A percentile compares a stretch with the other conserved stretches of the same genome.
These are phyloP conservation scores for Xylaria intraflava DNA, from an alignment of 495 filamentous ascomycete species.

Conservation along the genomic window DNA sequence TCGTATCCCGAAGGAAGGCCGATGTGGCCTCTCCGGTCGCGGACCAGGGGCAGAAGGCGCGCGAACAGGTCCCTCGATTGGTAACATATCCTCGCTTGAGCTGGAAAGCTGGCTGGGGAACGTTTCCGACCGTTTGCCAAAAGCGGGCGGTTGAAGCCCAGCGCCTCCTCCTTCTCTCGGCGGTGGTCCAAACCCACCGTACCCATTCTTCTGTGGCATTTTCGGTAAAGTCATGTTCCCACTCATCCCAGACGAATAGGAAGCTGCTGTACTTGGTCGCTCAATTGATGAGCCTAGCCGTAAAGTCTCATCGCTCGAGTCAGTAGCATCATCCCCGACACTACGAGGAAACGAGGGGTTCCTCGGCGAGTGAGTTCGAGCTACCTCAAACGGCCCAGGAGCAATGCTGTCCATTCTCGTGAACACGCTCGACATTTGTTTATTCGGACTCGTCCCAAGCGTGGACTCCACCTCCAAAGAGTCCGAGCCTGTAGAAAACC, in stretches of 20 bases:
- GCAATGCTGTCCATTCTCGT: conserved; percentile 59
- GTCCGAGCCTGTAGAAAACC: conserved; percentile 42
- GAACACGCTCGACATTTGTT: conserved; percentile 45
- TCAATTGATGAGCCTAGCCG: conserved; percentile 25
- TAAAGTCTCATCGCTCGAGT: conserved; percentile 18
- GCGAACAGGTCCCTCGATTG: conserved; percentile 30
- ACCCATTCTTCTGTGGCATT: conserved; percentile 41
- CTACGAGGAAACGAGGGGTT: conserved; percentile 17
- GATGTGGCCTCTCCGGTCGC: conserved; percentile 33
- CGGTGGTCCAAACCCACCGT: conserved; percentile 43
- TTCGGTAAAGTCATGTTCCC: conserved; percentile 30
- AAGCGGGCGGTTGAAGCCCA: conserved; percentile 30
- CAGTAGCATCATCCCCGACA: conserved; percentile 14
- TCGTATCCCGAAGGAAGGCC: conserved; percentile 40
- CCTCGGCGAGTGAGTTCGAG: conserved; percentile 17
- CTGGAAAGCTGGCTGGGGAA: conserved; percentile 52
- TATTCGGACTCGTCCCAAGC: conserved; percentile 31
- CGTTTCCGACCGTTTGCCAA: conserved; percentile 48
- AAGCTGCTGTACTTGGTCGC: conserved; percentile 36
- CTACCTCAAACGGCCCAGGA: conserved; percentile 58
- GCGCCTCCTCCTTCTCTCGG: conserved; percentile 24
- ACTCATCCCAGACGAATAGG: conserved; percentile 34
- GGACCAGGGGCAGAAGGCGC: conserved; percentile 41
- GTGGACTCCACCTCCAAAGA: conserved; percentile 38
- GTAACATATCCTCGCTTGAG: conserved; percentile 24